A percentile compares a stretch with the other conserved stretches of the same genome.
These are phyloP conservation scores for Phytophthora idaei DNA, from an alignment of 352 stramenopile genomes.

Conservation along the genomic window DNA sequence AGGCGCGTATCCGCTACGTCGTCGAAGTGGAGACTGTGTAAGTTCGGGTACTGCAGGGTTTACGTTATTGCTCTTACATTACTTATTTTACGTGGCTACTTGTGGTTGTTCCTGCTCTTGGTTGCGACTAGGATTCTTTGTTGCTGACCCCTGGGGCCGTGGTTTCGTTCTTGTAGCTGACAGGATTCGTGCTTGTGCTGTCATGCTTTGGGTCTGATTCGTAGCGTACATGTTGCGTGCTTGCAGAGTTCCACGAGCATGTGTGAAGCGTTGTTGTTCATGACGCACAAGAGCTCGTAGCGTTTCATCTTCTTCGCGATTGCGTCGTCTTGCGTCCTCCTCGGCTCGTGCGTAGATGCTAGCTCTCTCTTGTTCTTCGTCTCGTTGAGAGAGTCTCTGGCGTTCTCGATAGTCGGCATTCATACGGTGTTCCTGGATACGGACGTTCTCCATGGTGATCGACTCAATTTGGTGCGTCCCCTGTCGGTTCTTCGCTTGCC, in stretches of 20 bases:
- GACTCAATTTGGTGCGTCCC: conserved; percentile 45
- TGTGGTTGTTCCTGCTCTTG: conserved; percentile 27
- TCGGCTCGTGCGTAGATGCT: conserved; percentile 40
- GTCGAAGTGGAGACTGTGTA: conserved; percentile 65
- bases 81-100: conserved; percentile 3
- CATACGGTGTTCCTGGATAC: conserved; percentile 45
- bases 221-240: conserved; percentile 75
- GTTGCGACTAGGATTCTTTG: conserved; percentile 16
- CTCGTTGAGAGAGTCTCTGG: conserved; percentile 19
- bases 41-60: background rate
- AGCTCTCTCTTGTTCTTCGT: conserved; percentile 27
- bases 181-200: conserved; percentile 34
- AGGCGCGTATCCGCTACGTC: conserved; percentile 76
- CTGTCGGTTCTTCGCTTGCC: conserved; percentile 61
- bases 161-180: conserved; percentile 17
- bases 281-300: conserved; percentile 63
- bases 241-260: conserved; percentile 64
- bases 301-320: conserved; percentile 67
- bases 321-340: conserved; percentile 40
- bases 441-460: conserved; percentile 55
- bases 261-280: conserved; percentile 57
- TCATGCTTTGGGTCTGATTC: conserved; percentile 47
- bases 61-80: conserved; percentile 1
- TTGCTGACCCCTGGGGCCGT: conserved; percentile 1
- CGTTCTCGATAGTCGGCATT: conserved; percentile 45